Base-by-base conservation (phyloP, 192 early-diverging fungal species). In the Glomus cerebriforme region DNA sequence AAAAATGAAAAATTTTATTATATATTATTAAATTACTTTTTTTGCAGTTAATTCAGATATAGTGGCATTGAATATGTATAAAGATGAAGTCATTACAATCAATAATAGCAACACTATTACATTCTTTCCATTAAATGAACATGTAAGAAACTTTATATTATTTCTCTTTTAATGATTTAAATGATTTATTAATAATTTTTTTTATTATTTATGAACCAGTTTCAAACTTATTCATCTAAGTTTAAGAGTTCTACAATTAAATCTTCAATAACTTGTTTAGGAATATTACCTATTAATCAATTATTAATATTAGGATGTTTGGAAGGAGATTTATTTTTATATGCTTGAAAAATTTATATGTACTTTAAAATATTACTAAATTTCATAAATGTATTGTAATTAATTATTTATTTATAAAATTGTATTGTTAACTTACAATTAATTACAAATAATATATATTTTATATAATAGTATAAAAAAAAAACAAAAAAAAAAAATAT, bases 261-360 rank as follows among this genome's bases (percentile, higher is more conserved):
- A 37, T 88, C 89, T 9, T 82, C 85, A 47, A 85, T 90, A 27
- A 88, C 86, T 9, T 84, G 81, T 27, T 86, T 89, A 47, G 82
- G 82, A 12, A 86, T 88, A 31, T 60, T 90, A 29, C 86, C 87
- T 13, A 84, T 86, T 43, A 88, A 90, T 81, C 89, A 90, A 79
- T 66, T 90, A 13, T 71, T 90, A 29, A 60, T 90, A 6, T 81
- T 90, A 58, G 89, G 89, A 58, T 90, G 87, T 54, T 75, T 79
- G 37, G 89, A 90, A 66, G 89, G 89, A 43, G 86, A 90, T 77
- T 79, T 90, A 72, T 88, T 87, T 74, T 76, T 90, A 67, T 88
- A 88, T 76, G 87, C 89, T 19, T 89, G 78, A 64, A 17, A 60
- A 13, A 45, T n/a, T n/a, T n/a, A n/a, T n/a, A n/a, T n/a, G n/a